Base-by-base conservation (phyloP, 164 flowering plant species). In the Litsea cubeba region DNA sequence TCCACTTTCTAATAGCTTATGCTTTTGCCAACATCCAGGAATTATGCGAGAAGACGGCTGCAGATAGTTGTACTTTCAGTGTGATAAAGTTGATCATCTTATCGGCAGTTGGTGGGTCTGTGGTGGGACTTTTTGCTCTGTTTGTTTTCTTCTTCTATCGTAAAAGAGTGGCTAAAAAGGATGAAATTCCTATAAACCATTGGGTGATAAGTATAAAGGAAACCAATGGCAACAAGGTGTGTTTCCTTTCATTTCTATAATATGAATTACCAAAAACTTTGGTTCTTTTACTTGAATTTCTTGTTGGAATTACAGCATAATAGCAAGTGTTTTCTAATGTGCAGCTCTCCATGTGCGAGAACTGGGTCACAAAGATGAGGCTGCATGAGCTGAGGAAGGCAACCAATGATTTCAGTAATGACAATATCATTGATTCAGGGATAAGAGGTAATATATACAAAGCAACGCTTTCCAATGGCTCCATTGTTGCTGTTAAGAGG, bases 171-270 rank as follows among this genome's bases (percentile, higher is more conserved):
- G n/a, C 18, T 54, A 80, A 63, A 76, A 86, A 86, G 87, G 86
- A 81, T 82, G 88, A 84, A 23, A 28, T 3, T 17, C 20, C 15
- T 3, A 20, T 17, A 28, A 91, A 95, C 72, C 88, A 82, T 79
- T 94, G 97, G 98, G 90, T 94, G 12, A 88, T 76, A 83, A 83
- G 78, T 74, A 78, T 91, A 3, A 85, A 85, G 79, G 92, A 89
- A 75, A 67, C 82, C 18, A 89, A 89, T 76, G 85, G 76, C 75
- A 82, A 87, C 68, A 86, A 92, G 97, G 97, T 71, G 23, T 68
- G 76, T 20, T 6, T 40, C 20, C 17, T 57, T 32, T 3, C 28
- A 22, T 23, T 30, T 67, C 66, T 68, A 7, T 8, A n/a, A 63
- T n/a, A 20, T 63, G 26, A 63, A 63, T 65, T 30, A 65, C n/a